phyloP scores from a whole-genome alignment of 495 filamentous ascomycete genomes.

The Xylaria acuta region DNA sequence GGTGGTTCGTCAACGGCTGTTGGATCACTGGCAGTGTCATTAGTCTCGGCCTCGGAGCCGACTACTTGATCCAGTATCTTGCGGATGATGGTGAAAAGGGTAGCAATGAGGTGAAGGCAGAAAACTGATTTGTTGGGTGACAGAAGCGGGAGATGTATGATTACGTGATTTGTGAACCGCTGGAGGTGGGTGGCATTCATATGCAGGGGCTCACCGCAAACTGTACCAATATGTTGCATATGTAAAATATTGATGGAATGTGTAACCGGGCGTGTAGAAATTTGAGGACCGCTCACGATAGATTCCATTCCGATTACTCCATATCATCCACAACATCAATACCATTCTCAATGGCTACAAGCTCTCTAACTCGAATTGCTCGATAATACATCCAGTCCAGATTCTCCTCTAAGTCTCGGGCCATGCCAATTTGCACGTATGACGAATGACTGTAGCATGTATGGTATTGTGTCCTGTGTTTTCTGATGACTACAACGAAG shows the following conservation, averaged over 20 bases:
- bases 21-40: conserved; percentile 63
- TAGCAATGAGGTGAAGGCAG: neutral
- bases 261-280: neutral
- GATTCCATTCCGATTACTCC: neutral
- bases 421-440: neutral
- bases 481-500: neutral
- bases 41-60: conserved; percentile 55
- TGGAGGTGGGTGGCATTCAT: neutral
- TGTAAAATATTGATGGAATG: neutral
- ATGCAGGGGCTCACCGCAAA: neutral
- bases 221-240: conserved; percentile 7
- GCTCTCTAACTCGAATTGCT: neutral
- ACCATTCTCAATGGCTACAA: neutral
- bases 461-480: neutral
- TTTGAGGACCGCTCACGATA: neutral
- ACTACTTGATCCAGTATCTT: conserved; percentile 56
- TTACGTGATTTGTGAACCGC: neutral
- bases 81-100: neutral
- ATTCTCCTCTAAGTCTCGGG: neutral
- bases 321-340: neutral
- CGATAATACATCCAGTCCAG: neutral
- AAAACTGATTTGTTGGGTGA: neutral
- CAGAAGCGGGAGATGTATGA: neutral
- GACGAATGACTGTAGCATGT: neutral
- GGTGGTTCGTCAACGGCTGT: conserved; percentile 84